A percentile compares a stretch with the other conserved stretches of the same genome.
Conservation (phyloP, 352 stramenopile species). For the Phytopythium montanum region DNA sequence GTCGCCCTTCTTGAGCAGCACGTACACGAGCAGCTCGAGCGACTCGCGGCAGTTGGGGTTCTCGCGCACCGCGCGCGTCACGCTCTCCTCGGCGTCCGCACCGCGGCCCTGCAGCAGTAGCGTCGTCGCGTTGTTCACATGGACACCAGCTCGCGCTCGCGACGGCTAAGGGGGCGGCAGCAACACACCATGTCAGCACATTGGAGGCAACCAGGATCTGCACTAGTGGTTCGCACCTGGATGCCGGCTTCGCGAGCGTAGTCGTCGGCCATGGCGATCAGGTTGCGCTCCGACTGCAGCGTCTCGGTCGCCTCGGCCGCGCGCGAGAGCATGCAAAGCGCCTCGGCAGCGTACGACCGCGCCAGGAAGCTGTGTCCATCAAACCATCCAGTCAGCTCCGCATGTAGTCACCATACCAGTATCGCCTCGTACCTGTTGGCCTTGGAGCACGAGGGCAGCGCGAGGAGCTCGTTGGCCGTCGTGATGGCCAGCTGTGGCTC, state of each 20-base stretch:
- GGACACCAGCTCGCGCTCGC: constrained; percentile 63
- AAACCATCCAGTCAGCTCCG: too few species aligned
- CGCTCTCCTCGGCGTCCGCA: constrained; percentile 76
- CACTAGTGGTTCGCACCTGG: constrained; percentile 27
- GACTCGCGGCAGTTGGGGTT: constrained; percentile 80
- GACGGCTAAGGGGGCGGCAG: constrained; percentile 33
- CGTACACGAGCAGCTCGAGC: constrained; percentile 85
- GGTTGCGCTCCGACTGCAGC: constrained; percentile 67
- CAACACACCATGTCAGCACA: constrained; percentile 7
- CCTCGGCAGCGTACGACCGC: constrained; percentile 87
- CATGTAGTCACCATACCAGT: too few species aligned
- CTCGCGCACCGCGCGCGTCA: constrained; percentile 78
- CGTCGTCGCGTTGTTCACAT: constrained; percentile 84
- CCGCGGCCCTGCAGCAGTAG: constrained; percentile 73
- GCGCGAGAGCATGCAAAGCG: constrained; percentile 85
- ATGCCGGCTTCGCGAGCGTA: constrained; percentile 78
- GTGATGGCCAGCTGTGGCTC: constrained; percentile 87
- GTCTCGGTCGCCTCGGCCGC: constrained; percentile 72
- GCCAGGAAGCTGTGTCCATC: constrained; percentile 56
- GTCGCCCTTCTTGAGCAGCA: constrained; percentile 86
- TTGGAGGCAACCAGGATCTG: not conserved
- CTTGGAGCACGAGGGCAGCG: constrained; percentile 63
- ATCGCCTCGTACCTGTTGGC: constrained; percentile 37
- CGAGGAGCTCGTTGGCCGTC: constrained; percentile 75
- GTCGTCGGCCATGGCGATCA: constrained; percentile 73